Conservation (phyloP, 345 rosid genomes). For the Eucalyptus albens region DNA sequence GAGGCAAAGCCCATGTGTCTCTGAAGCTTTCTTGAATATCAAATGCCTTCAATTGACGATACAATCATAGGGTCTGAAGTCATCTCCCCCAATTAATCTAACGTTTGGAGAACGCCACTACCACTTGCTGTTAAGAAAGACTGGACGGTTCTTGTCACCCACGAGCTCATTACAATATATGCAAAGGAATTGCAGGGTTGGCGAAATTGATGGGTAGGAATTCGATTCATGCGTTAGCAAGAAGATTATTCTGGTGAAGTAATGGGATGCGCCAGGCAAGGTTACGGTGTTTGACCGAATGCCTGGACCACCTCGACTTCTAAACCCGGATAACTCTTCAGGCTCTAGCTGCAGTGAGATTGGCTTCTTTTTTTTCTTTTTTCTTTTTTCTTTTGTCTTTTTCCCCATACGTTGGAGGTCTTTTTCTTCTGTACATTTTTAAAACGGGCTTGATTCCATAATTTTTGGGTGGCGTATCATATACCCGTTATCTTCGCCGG, state of each 20-base stretch:
- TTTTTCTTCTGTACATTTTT: not conserved
- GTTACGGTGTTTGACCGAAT: conserved; percentile 5
- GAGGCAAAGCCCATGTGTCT: not conserved
- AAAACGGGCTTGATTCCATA: not conserved
- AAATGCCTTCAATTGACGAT: not conserved
- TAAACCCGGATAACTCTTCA: not conserved
- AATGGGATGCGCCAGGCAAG: not conserved
- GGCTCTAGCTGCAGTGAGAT: not conserved
- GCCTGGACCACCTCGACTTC: conserved; percentile 19
- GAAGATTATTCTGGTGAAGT: not conserved
- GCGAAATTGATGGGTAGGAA: not conserved
- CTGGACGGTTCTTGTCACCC: not conserved
- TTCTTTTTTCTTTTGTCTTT: not conserved
- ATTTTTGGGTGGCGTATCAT: not conserved
- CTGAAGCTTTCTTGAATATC: not conserved
- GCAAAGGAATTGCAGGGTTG: not conserved
- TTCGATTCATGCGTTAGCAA: not conserved
- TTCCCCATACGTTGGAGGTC: not conserved
- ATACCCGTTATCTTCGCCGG: not conserved
- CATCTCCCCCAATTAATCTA: not conserved
- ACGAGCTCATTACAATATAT: not conserved
- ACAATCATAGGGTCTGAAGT: not conserved
- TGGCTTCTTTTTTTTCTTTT: not conserved
- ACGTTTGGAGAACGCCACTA: not conserved
- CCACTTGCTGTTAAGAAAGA: not conserved